These are phyloP conservation scores for Hondaea fermentalgiana DNA, from an alignment of 108 stramenopile genomes.

Conservation along the genomic window DNA sequence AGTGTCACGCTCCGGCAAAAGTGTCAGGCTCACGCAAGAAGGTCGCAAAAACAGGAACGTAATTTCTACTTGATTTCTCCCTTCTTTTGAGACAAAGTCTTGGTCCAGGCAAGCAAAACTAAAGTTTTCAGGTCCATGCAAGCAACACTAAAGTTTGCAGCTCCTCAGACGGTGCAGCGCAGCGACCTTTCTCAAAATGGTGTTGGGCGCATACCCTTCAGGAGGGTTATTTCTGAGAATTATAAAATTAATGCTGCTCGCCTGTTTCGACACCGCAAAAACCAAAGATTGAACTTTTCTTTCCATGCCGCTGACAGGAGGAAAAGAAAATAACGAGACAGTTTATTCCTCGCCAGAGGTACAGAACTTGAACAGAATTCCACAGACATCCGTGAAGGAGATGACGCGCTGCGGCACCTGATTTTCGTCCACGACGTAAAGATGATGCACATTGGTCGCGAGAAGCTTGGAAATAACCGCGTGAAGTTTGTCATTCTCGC, in stretches of 20 bases:
- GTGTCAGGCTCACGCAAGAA: too few relatives aligned
- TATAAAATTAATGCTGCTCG: not conserved
- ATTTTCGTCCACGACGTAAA: not conserved
- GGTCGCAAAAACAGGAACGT: too few relatives aligned
- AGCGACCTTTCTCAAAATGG: too few relatives aligned
- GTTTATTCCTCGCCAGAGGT: not conserved
- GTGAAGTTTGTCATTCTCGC: not conserved
- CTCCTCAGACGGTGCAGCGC: too few relatives aligned
- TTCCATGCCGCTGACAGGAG: not conserved
- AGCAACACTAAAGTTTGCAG: too few relatives aligned
- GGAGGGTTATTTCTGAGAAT: too few relatives aligned
- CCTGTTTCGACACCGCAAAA: not conserved
- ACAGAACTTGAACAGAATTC: not conserved
- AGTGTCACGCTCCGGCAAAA: too few relatives aligned
- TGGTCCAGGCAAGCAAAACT: too few relatives aligned
- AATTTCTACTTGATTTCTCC: too few relatives aligned
- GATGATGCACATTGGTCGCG: constrained; percentile 8
- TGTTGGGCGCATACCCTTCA: too few relatives aligned
- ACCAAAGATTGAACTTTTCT: not conserved
- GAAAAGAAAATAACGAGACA: not conserved
- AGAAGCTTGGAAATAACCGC: not conserved
- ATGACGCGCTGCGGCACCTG: not conserved
- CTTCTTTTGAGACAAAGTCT: too few relatives aligned
- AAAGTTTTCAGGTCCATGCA: too few relatives aligned
- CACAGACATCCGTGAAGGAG: not conserved